Base-by-base conservation (phyloP, 176 grass and related monocot species). In the Themeda triandra region DNA sequence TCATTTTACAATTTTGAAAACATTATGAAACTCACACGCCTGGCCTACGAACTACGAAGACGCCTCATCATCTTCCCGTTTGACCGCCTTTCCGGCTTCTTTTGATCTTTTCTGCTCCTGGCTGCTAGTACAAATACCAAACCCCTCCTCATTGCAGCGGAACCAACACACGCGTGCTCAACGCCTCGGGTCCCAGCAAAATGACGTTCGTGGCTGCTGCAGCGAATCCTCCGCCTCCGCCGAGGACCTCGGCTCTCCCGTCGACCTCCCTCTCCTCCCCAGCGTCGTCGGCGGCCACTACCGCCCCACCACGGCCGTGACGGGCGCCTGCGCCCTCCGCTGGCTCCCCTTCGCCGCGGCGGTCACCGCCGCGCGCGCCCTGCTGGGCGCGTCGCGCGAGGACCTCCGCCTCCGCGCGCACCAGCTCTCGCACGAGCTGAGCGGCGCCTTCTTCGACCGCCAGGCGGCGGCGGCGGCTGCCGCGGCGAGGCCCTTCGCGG, bases 371-470 rank as follows among this genome's bases (percentile, higher is more conserved):
- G 17, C 30, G 18, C 63, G 46, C 2, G 48, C 11, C 2, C 35
- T 78, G 6, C 31, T 78, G 1, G 33, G 73, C 25, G 73, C 35
- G 33, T 69, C 73, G 17, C 46, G 33, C 63, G 73, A 85, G 5
- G 83, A 85, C 71, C 83, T 85, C 17, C 24, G 48, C 32, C 41
- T 27, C 56, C 29, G 19, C 9, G 25, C 25, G 65, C 46, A 85
- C 2, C 0, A 18, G 17, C 73, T 77, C 10, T 44, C 41, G 41
- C 41, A 46, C 44, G 44, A 46, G 44, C 46, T 49, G 46, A 49
- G 46, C 46, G 12, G 5, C 18, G 8, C 65, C 11, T 85, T 85
- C 83, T 69, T 77, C 63, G 28, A 4, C 60, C 11, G 8, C 23
- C 59, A 13, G 2, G 2, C 14, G 15, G 18, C 10, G 68, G 0